Evolutionary conservation across 257 asterid species (phyloP), one percentile per base, ranked within the genome.

Genomic region (Marsdenia floribunda): DNA sequence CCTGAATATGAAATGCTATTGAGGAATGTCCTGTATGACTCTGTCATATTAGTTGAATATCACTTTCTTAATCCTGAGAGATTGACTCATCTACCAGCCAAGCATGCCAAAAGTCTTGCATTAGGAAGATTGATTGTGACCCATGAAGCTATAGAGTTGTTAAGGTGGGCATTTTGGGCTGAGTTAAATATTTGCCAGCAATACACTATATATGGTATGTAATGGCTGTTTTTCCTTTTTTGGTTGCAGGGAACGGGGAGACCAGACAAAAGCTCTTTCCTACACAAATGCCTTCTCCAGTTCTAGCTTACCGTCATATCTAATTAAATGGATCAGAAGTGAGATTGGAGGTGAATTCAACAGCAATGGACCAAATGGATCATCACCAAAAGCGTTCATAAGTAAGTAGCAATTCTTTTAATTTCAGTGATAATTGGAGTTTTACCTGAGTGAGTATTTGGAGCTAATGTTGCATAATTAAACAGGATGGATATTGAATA

Each of bases 401-500:
- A 81, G 96, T 88, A 84, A 89, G 93, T 80, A 63, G 71, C 35
- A 52, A 3, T 50, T 79, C 24, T 26, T 67, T 38, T 8, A 15
- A 71, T 74, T 70, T 63, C 3, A 64, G 6, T 40, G 22, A 16
- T 53, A 54, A 22, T 40, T 42, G 29, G 1, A 35, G 63, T 22
- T 61, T 16, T 5, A 59, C 16, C 40, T 61, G 19, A 19, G 29
- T 42, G 38, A 49, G 69, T 63, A 33, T 24, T 6, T n/a, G 33
- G 3, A 42, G 61, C 59, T 35, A 21, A 40, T 55, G 26, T 52
- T 53, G 53, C 53, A 2, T 68, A 33, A 53, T 53, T 16, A 22
- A 74, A n/a, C 86, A 91, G 97, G 84, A 76, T 91, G 92, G 93
- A 78, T 89, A 63, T 83, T 89, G 65, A 68, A 84, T 73, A 71